Evolutionary conservation across 1,139 yeast species (phyloP), one percentile per base, ranked within the genome.

Genomic region (Candida glucosophila): DNA sequence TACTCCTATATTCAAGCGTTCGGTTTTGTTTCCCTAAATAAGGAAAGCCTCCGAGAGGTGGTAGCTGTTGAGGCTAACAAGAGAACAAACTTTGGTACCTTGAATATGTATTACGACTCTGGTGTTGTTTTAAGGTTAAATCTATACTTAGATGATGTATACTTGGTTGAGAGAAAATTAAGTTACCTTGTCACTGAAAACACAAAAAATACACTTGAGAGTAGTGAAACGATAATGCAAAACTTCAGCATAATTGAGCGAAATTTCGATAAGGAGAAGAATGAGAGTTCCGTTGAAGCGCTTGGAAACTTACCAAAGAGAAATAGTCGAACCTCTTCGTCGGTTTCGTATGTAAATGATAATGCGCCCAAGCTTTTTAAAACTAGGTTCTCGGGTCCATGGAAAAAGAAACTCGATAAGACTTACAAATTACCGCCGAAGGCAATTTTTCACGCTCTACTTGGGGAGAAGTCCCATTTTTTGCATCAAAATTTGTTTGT

Each of bases 371-470:
- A 21, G 6, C 22, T 28, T 14, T 31, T 29, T 31, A 37, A 30
- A 26, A 29, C 48, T 5, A 53, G 53, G 26, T 56, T 40, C 29
- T 19, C 21, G 21, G 21, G 7, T 6, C 7, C 12, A 7, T n/a
- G 8, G 7, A 10, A 13, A 7, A 19, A 10, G 12, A 19, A 8
- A 5, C 33, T 49, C 22, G 50, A 42, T 6, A 43, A 56, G 8
- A 58, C 52, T 1, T 78, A 69, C 44, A 64, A 67, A 23, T 49
- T 79, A 6, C 79, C 92, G 0, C 78, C 95, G 0, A 85, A 81
- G 41, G 94, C 95, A 0, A 45, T 90, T 14, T 79, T 83, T 47
- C 95, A 86, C 49, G 63, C 78, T 1, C 49, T 90, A 33, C 73
- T 82, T 43, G 98, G 98, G 11, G 93, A 86, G 37, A 65, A 69